A percentile compares a stretch with the other conserved stretches of the same genome.
Evolutionary conservation across 306 rosid genomes (phyloP).

Genomic region (Cucurbita moschata): DNA sequence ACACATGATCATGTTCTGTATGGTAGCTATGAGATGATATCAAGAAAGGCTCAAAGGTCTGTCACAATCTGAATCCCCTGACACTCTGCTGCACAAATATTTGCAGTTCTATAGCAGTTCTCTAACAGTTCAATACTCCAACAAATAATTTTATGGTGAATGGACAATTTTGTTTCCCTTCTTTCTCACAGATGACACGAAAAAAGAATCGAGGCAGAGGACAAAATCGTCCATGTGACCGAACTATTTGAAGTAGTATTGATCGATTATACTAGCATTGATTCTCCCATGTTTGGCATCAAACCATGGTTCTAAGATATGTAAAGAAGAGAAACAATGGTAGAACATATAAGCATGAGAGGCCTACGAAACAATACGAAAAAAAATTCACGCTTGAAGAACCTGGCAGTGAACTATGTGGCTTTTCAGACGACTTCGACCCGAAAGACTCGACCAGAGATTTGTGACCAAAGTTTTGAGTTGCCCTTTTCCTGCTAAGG

Average conservation of each 20-base stretch:
- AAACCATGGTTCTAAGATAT: not conserved
- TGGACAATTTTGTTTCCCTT: conserved; percentile 5
- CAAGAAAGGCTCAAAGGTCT: not conserved
- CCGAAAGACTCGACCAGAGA: conserved; percentile 80
- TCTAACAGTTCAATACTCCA: conserved; percentile 1
- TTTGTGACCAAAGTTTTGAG: conserved; percentile 63
- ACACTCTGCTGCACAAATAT: not conserved
- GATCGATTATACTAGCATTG: not conserved
- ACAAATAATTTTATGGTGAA: conserved; percentile 1
- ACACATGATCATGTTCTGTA: not conserved
- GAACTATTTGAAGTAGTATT: conserved; percentile 9
- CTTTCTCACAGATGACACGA: not conserved
- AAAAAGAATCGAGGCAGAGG: not conserved
- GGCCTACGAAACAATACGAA: not conserved
- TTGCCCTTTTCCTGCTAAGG: conserved; percentile 81
- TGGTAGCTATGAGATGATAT: not conserved
- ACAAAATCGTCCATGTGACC: conserved; percentile 2
- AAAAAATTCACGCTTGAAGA: conserved; percentile 59
- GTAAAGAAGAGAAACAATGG: not conserved
- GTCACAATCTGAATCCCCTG: not conserved
- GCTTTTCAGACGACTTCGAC: conserved; percentile 75
- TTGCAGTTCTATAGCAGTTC: not conserved
- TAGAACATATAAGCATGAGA: not conserved
- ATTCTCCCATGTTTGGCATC: not conserved
- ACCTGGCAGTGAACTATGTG: conserved; percentile 97